A percentile compares a stretch with the other conserved stretches of the same genome.
These are phyloP conservation scores for Tilletiopsis washingtonensis DNA, from an alignment of 1,284 basidiomycete genomes.

Conservation along the genomic window DNA sequence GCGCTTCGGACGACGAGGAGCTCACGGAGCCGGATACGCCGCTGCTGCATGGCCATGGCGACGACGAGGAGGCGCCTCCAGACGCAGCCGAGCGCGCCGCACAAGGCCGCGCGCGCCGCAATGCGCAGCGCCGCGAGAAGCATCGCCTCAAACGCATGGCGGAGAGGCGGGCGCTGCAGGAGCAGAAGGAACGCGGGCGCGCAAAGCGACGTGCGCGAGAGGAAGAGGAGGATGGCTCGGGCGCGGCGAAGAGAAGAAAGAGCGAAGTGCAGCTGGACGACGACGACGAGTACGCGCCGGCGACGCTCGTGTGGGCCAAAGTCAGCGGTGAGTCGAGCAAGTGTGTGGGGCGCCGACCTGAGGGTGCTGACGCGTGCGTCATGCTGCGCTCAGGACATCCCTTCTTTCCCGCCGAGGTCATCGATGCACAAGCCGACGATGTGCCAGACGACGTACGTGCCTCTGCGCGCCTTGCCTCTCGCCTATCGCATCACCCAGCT, in stretches of 20 bases:
- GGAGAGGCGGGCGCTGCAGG: slow-evolving; percentile 28
- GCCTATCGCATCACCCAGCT: no score
- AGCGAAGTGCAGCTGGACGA: neutral
- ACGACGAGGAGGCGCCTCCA: slow-evolving; percentile 7
- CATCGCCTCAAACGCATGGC: neutral
- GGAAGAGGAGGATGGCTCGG: neutral
- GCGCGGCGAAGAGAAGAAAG: neutral
- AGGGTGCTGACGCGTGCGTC: no score
- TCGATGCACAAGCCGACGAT: slow-evolving; percentile 53
- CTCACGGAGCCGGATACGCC: slow-evolving; percentile 34
- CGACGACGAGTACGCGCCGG: neutral
- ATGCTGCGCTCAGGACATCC: slow-evolving; percentile 36
- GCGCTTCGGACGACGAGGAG: slow-evolving; percentile 22
- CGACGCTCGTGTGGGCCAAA: neutral
- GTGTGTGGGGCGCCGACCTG: no score
- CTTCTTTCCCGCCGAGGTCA: slow-evolving; percentile 49
- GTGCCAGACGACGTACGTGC: slow-evolving; percentile 54
- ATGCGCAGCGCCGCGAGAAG: neutral
- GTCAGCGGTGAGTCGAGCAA: no score
- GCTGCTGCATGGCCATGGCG: no score
- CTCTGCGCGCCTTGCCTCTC: neutral
- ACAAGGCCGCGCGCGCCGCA: neutral
- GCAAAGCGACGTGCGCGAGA: slow-evolving; percentile 4
- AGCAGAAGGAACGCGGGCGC: slow-evolving; percentile 50
- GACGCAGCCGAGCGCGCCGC: slow-evolving; percentile 5